Evolutionary conservation across 495 filamentous ascomycete species (phyloP).

Genomic region (Tetracladium setigerum): DNA sequence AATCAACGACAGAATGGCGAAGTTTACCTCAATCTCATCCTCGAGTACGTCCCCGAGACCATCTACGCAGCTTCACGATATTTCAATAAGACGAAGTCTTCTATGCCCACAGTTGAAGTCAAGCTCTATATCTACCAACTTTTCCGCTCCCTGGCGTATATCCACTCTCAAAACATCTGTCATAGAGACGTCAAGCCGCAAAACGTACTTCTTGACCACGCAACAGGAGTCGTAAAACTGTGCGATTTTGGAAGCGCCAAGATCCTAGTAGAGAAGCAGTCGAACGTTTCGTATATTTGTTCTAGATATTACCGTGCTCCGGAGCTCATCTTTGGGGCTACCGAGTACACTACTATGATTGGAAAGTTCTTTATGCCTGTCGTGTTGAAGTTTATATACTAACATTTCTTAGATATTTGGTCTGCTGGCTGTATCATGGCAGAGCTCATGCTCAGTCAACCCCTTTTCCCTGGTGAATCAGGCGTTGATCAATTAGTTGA

Average conservation of each 20-base stretch:
- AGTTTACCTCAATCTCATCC: constrained; percentile 96
- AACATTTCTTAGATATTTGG: constrained; percentile 72
- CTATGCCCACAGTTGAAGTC: constrained; percentile 97
- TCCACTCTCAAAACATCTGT: constrained; percentile 98
- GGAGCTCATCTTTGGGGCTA: constrained; percentile 97
- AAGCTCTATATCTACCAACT: constrained; percentile 99
- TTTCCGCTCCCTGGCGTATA: constrained; percentile 96
- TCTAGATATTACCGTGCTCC: constrained; percentile 97
- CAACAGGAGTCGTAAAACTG: constrained; percentile 86
- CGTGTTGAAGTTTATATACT: constrained; percentile 2
- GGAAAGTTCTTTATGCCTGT: constrained; percentile 49
- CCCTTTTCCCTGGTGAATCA: constrained; percentile 98
- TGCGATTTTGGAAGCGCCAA: constrained; percentile 99
- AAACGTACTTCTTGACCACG: constrained; percentile 88
- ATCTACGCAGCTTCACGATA: constrained; percentile 97
- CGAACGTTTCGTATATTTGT: constrained; percentile 99
- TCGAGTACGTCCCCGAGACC: constrained; percentile 97
- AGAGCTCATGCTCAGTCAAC: constrained; percentile 97
- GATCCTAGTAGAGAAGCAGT: constrained; percentile 97
- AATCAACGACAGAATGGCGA: constrained; percentile 76
- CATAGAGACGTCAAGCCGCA: constrained; percentile 99
- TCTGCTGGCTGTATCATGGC: constrained; percentile 99
- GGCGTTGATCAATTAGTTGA: constrained; percentile 98
- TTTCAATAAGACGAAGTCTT: constrained; percentile 99
- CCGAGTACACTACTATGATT: constrained; percentile 99